Conservation (phyloP, 352 stramenopile species). For the Phytophthora sansomeana region DNA sequence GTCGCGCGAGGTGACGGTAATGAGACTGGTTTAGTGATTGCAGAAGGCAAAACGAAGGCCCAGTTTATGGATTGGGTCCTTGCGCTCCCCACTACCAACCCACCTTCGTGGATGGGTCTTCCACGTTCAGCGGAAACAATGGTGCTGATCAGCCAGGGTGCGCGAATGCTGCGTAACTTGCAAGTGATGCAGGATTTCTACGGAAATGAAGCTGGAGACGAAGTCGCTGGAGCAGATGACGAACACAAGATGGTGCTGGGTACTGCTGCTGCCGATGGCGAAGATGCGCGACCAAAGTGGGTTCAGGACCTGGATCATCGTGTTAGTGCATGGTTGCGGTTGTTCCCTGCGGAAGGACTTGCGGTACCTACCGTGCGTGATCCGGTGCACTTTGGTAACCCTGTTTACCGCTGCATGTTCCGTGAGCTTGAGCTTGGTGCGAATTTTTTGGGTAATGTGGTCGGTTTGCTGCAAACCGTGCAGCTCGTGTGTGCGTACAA, state of each 20-base stretch:
- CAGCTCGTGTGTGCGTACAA: conserved; percentile 84
- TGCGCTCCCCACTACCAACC: conserved; percentile 88
- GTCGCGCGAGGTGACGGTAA: conserved; percentile 53
- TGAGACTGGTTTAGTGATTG: conserved; percentile 71
- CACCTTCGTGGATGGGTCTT: conserved; percentile 93
- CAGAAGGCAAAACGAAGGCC: conserved; percentile 91
- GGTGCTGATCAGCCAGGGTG: conserved; percentile 85
- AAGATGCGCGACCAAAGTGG: conserved; percentile 78
- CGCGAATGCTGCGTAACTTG: conserved; percentile 81
- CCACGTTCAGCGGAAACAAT: conserved; percentile 93
- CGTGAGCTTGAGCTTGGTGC: conserved; percentile 87
- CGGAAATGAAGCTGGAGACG: conserved; percentile 62
- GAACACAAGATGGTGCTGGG: conserved; percentile 70
- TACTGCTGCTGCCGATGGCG: conserved; percentile 37
- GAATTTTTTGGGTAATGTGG: conserved; percentile 70
- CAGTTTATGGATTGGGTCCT: conserved; percentile 94
- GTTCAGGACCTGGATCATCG: conserved; percentile 82
- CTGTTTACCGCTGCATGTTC: conserved; percentile 93
- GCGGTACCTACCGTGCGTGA: conserved; percentile 61
- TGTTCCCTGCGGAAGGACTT: conserved; percentile 56
- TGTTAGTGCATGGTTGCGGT: conserved; percentile 64
- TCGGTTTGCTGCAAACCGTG: conserved; percentile 72
- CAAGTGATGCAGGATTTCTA: conserved; percentile 87
- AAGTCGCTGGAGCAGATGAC: conserved; percentile 43
- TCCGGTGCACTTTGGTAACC: conserved; percentile 75